Evolutionary conservation across 2,329 filamentous ascomycete species (phyloP).

Genomic region (Cryphonectria naterciae): DNA sequence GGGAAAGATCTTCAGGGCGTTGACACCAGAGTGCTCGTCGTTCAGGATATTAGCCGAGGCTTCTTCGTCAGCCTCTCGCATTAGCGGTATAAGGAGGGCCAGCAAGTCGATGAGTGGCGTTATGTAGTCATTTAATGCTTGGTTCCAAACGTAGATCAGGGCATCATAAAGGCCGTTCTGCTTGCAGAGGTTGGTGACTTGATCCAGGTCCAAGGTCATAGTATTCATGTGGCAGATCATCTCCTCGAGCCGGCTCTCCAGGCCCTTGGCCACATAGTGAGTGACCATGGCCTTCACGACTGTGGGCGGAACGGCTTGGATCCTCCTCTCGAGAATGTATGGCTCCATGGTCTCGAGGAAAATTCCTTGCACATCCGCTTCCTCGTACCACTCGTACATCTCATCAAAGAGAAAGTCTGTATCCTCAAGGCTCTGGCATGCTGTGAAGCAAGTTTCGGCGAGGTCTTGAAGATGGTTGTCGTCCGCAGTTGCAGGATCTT

Average conservation of each 20-base stretch:
- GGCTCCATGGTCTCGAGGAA: conserved; percentile 90
- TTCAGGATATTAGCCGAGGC: conserved; percentile 59
- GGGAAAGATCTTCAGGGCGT: conserved; percentile 89
- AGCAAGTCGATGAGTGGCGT: conserved; percentile 87
- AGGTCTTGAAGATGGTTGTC: conserved; percentile 73
- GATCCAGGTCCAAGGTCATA: conserved; percentile 87
- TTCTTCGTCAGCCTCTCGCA: conserved; percentile 57
- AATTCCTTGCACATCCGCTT: conserved; percentile 70
- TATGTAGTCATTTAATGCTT: conserved; percentile 84
- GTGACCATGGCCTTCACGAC: conserved; percentile 85
- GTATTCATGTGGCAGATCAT: conserved; percentile 94
- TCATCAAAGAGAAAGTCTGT: conserved; percentile 87
- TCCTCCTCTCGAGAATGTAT: conserved; percentile 78
- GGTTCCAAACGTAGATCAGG: conserved; percentile 95
- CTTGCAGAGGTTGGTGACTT: conserved; percentile 88
- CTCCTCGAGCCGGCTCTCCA: conserved; percentile 82
- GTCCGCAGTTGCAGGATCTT: conserved; percentile 48
- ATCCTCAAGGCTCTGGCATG: conserved; percentile 78
- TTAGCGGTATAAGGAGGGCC: conserved; percentile 65
- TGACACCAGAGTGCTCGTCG: conserved; percentile 65
- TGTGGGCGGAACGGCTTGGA: conserved; percentile 76
- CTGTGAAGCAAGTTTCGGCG: conserved; percentile 80
- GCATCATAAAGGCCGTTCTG: conserved; percentile 93
- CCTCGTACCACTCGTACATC: conserved; percentile 88
- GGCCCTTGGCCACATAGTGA: conserved; percentile 76